Base-by-base conservation (phyloP, 306 rosid genomes). In the Prunus dulcis region DNA sequence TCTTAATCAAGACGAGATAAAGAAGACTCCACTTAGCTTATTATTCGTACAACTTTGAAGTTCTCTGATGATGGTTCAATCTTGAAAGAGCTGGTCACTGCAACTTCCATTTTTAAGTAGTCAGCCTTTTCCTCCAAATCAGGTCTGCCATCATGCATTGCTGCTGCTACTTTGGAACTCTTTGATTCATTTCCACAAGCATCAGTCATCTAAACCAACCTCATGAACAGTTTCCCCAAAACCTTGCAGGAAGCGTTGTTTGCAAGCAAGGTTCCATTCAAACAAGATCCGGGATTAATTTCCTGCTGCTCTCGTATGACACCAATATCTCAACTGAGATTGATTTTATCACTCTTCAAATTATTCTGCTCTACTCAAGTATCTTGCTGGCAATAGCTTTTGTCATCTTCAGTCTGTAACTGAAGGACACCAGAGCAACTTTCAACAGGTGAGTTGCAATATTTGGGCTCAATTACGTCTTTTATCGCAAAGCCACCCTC, bases 191-290 rank as follows among this genome's bases (percentile, higher is more conserved):
- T 43, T 32, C 63, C 43, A 74, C 27, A 51, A 69, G 69, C 52
- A 77, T 68, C 45, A 32, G 69, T 65, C 76, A 69, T 75, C 82
- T 55, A 72, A 23, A 72, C 67, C 84, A 67, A 72, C 71, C 32
- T 79, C 84, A 50, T 38, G 73, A 52, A 55, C 75, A 12, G 22
- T 64, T 80, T 75, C 75, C 47, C 69, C 67, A 76, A 74, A 69
- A 78, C 88, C 67, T 79, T 73, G 65, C 19, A 43, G 52, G 86
- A 80, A 72, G 74, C 74, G 60, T 60, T 78, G 79, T 69, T 68
- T 61, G 65, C 62, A 19, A 75, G 79, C 61, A 74, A 65, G 47
- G 65, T 80, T 38, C 79, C 83, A 69, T 76, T 71, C 32, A 69
- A 72, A 69, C 76, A 80, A 67, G 76, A 50, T 23, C 28, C 72